Base-by-base conservation (phyloP, 129 eudicot species). In the Logfia minima region DNA sequence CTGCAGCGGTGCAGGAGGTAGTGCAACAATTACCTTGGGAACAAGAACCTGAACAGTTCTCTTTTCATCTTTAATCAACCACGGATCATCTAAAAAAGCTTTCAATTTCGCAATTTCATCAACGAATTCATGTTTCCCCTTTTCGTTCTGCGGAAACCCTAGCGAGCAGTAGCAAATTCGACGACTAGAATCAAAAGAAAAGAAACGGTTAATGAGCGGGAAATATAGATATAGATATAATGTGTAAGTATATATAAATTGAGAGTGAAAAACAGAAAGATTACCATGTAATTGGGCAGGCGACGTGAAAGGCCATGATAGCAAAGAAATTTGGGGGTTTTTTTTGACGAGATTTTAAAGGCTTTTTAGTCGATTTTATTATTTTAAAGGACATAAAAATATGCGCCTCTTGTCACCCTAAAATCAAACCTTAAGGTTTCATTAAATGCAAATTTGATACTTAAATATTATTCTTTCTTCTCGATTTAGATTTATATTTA, bases 251-350 rank as follows among this genome's bases (percentile, higher is more conserved):
- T 56, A 60, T 43, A 66, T 19, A 43, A 65, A 62, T 66, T 48
- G 74, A 55, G 35, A 71, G 68, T 29, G 41, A 72, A 35, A 76
- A 79, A 48, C 41, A 63, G 51, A 61, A 41, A 73, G 19, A 26
- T 72, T 86, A 92, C 98, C 98, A 90, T 79, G 98, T 92, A 85
- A 92, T 92, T 86, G 98, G 98, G 90, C 98, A 92, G 80, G 93
- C 92, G 77, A 88, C 95, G 86, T 93, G 98, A 90, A 93, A 93
- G 84, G 98, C 98, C 98, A 88, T 87, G 32, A 23, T 55, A 48
- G 71, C 61, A 68, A 63, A 77, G 74, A 79, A 63, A 64, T 71
- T 70, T 66, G 65, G 82, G 77, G 76, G 79, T 8, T 61, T 75
- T 70, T 48, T 75, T 75, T 70, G 72, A 75, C 71, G 75, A 80